phyloP scores from a whole-genome alignment of 495 filamentous ascomycete species.

The Glarea lozoyensis region DNA sequence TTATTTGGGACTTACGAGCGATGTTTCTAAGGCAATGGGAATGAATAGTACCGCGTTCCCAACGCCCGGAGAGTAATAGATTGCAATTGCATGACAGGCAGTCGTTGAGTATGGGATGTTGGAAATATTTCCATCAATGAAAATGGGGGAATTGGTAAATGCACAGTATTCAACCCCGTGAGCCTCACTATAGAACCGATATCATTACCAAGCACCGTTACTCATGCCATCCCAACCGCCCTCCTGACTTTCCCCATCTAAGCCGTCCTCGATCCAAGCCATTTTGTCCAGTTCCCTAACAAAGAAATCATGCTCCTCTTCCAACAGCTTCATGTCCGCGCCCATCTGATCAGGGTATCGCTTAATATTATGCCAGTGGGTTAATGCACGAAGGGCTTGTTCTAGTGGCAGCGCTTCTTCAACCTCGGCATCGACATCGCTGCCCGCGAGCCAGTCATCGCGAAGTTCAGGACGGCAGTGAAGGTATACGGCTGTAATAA shows the following conservation, averaged over 20 bases:
- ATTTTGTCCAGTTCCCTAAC: slow-evolving; percentile 79
- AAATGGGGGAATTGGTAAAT: neutral
- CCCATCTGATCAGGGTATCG: slow-evolving; percentile 77
- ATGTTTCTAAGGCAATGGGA: too few species aligned
- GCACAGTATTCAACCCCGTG: neutral
- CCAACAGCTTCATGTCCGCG: slow-evolving; percentile 52
- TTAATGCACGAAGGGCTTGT: slow-evolving; percentile 76
- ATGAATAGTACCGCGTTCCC: too few species aligned
- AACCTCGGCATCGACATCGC: slow-evolving; percentile 83
- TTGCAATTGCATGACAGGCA: too few species aligned
- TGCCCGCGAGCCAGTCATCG: slow-evolving; percentile 91
- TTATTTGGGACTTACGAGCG: too few species aligned
- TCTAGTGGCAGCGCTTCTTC: slow-evolving; percentile 87
- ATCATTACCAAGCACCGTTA: slow-evolving; percentile 6
- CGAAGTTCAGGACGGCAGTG: slow-evolving; percentile 86
- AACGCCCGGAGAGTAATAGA: too few species aligned
- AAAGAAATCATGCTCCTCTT: slow-evolving; percentile 86
- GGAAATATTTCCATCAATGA: too few species aligned
- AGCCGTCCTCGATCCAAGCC: slow-evolving; percentile 27
- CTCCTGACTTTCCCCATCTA: slow-evolving; percentile 13
- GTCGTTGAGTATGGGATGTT: too few species aligned
- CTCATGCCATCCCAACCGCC: slow-evolving; percentile 10
- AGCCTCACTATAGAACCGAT: too few species aligned
- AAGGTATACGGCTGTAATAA: slow-evolving; percentile 93
- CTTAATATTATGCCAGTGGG: slow-evolving; percentile 86